Base-by-base conservation (phyloP, 805 yeast genomes). In the Lachancea fermentati region DNA sequence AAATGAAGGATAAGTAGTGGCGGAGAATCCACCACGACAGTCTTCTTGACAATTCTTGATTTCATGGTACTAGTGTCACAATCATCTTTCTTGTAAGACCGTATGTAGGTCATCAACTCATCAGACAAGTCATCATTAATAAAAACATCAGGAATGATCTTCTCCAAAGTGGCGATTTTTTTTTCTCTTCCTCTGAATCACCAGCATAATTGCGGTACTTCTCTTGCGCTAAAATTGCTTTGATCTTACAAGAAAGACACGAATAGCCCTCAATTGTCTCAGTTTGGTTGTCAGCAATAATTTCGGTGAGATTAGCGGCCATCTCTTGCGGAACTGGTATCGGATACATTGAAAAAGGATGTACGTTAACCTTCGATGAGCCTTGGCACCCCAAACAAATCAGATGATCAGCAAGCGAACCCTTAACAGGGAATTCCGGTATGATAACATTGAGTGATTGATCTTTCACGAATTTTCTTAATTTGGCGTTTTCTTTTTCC, bases 251-350 rank as follows among this genome's bases (percentile, higher is more conserved):
- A 41, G 73, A 67, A 32, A 81, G 59, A 56, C 98, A 91, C 31
- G 85, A 83, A 53, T 86, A 94, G 14, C 79, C 87, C 30, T 82
- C 85, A 34, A 81, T 78, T 3, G 83, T 76, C 43, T 87, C 93
- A 2, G 73, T 66, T 47, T 79, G 78, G 48, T 73, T 74, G 9
- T 72, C 69, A 26, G 67, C 65, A 17, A 89, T 60, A 51, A 91
- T 65, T 1, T 72, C 71, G 2, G 69, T 71, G 30, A 89, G 58
- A 1, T 67, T 61, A 0, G 78, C 71, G 9, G 68, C 47, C 29
- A 60, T 54, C 38, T 58, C 49, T 42, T 68, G 82, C 0, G 97
- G 97, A 0, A 86, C 79, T 38, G 79, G 78, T 36, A 88, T 62
- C 1, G 96, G 85, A 26, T 82, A 62, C 49, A 89, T 85, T 45